A percentile compares a stretch with the other conserved stretches of the same genome.
phyloP scores from a whole-genome alignment of 192 early-diverging fungal genomes.

The Coemansia sp. region DNA sequence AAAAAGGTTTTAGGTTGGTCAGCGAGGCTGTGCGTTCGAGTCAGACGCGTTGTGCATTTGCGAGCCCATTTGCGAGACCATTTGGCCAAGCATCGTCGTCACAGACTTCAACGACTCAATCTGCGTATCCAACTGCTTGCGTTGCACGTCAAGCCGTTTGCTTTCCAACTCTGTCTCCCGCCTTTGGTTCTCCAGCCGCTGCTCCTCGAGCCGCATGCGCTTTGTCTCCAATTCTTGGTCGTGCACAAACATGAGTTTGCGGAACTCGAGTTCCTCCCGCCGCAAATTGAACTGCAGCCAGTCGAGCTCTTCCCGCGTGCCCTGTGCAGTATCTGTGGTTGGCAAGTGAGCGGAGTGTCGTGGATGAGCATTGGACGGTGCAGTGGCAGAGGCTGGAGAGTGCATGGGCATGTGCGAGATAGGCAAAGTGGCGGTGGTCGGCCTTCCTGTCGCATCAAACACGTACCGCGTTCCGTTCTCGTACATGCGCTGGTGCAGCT shows the following conservation, averaged over 20 bases:
- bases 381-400: too few species aligned
- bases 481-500: conserved; percentile 16
- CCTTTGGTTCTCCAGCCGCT: conserved; percentile 34
- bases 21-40: neutral
- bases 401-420: conserved; percentile 20
- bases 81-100: conserved; percentile 26
- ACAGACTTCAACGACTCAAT: conserved; percentile 31
- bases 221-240: conserved; percentile 43
- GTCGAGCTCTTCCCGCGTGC: conserved; percentile 48
- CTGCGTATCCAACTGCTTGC: conserved; percentile 37
- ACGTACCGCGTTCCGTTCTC: conserved; percentile 16
- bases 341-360: too few species aligned
- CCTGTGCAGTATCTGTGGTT: neutral
- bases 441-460: conserved; percentile 16
- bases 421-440: conserved; percentile 19
- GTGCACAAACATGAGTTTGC: conserved; percentile 37
- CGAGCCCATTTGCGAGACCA: conserved; percentile 12
- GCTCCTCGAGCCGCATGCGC: conserved; percentile 38
- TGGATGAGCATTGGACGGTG: too few species aligned
- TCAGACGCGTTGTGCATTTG: neutral
- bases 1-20: neutral
- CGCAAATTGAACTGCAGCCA: conserved; percentile 53
- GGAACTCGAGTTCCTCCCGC: conserved; percentile 52
- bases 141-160: conserved; percentile 28
- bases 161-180: conserved; percentile 38